A percentile compares a stretch with the other conserved stretches of the same genome.
phyloP scores from a whole-genome alignment of 805 yeast genomes.

The Myxozyma sirexii region DNA sequence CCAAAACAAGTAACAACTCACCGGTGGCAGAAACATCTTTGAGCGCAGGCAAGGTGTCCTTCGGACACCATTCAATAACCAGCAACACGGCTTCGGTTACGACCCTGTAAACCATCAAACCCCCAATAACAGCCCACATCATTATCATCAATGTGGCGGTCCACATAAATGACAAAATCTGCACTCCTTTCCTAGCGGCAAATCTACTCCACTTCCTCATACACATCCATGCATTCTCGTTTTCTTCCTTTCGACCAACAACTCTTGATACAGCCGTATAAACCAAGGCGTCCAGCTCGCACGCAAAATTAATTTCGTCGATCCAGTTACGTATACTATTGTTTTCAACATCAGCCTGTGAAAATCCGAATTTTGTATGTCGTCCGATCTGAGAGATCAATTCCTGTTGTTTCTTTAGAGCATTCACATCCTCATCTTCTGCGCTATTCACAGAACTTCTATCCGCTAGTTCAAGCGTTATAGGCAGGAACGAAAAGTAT shows the following conservation, averaged over 20 bases:
- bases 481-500: conserved; percentile 74
- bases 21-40: conserved; percentile 55
- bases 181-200: conserved; percentile 21
- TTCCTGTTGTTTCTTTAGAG: conserved; percentile 15
- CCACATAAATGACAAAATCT: conserved; percentile 18
- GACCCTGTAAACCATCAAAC: conserved; percentile 38
- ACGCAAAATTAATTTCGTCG: conserved; percentile 43
- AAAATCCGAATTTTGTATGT: conserved; percentile 34
- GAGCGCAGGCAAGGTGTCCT: conserved; percentile 33
- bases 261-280: neutral
- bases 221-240: neutral
- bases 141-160: conserved; percentile 9
- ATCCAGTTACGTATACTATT: conserved; percentile 36
- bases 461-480: conserved; percentile 57
- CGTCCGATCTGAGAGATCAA: conserved; percentile 32
- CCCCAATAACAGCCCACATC: conserved; percentile 29
- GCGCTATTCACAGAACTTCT: conserved; percentile 35
- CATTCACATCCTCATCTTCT: conserved; percentile 37
- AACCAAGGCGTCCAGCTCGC: conserved; percentile 41
- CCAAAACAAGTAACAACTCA: neutral
- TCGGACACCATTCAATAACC: conserved; percentile 40
- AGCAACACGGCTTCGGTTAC: conserved; percentile 41
- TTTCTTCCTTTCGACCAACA: neutral
- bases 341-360: conserved; percentile 5
- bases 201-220: neutral